Conservation (phyloP, 2,329 filamentous ascomycete species). For the Diaporthe capsici region DNA sequence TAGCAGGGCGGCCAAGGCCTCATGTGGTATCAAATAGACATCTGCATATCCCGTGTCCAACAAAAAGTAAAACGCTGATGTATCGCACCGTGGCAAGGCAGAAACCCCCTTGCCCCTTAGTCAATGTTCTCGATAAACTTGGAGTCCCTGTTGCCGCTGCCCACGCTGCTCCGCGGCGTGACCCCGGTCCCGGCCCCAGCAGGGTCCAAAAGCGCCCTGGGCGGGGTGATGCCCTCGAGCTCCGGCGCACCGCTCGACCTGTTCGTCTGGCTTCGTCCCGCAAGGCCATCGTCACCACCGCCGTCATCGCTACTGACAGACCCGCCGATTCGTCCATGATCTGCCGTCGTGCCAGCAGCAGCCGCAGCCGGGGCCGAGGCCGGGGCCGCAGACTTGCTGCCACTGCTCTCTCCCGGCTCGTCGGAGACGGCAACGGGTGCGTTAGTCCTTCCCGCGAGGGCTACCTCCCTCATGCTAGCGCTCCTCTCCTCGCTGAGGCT, state of each 20-base stretch:
- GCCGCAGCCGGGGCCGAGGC: background rate
- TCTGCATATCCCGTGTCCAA: background rate
- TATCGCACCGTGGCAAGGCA: background rate
- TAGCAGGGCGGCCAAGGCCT: background rate
- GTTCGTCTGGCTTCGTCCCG: background rate
- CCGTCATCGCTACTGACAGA: constrained; percentile 38
- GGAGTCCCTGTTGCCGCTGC: constrained; percentile 62
- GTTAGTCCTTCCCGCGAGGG: constrained; percentile 46
- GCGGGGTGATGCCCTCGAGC: constrained; percentile 40
- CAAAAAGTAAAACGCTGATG: background rate
- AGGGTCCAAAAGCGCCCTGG: constrained; percentile 45
- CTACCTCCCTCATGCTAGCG: constrained; percentile 52
- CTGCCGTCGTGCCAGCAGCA: background rate
- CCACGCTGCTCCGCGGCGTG: constrained; percentile 45
- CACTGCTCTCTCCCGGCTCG: constrained; percentile 41
- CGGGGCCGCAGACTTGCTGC: background rate
- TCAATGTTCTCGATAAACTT: constrained; percentile 66
- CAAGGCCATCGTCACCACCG: background rate
- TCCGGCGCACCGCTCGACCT: constrained; percentile 27
- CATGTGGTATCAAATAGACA: constrained; percentile 18
- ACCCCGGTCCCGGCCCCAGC: constrained; percentile 27
- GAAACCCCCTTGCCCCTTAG: constrained; percentile 29
- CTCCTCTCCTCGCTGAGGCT: constrained; percentile 44
- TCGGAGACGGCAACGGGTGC: constrained; percentile 45
- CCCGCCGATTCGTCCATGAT: background rate